phyloP scores from a whole-genome alignment of 2,329 filamentous ascomycete genomes.

The Nemania bipapillata region DNA sequence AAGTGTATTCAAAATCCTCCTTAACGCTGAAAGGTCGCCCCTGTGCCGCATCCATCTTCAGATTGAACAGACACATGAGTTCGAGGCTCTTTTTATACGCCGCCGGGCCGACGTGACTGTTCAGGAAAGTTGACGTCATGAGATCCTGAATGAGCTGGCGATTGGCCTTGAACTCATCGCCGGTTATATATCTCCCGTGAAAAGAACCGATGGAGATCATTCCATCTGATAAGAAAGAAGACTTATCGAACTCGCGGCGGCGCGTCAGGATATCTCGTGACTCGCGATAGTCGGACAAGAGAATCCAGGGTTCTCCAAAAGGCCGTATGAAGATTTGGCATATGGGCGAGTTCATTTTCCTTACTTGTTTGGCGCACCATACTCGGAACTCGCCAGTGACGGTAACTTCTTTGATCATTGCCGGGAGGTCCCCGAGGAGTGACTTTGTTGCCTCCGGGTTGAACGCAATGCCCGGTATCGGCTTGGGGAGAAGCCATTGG shows the following conservation, averaged over 20 bases:
- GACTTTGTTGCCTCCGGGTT: neutral
- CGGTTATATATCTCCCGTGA: slow-evolving; percentile 50
- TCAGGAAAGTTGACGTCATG: slow-evolving; percentile 53
- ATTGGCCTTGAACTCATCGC: slow-evolving; percentile 42
- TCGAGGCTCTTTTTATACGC: slow-evolving; percentile 45
- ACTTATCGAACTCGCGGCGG: slow-evolving; percentile 51
- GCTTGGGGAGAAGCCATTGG: neutral
- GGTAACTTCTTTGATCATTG: slow-evolving; percentile 7
- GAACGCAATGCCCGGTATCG: slow-evolving; percentile 37
- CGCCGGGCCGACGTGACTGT: slow-evolving; percentile 49
- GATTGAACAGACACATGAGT: slow-evolving; percentile 45
- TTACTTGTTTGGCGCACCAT: slow-evolving; percentile 25
- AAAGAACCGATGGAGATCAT: slow-evolving; percentile 41
- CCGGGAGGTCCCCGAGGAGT: slow-evolving; percentile 31
- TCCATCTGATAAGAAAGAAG: slow-evolving; percentile 39
- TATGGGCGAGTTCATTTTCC: slow-evolving; percentile 42
- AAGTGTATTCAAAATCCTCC: neutral
- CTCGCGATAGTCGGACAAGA: slow-evolving; percentile 52
- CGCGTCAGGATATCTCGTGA: slow-evolving; percentile 52
- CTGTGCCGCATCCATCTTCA: slow-evolving; percentile 45
- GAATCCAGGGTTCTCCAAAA: slow-evolving; percentile 48
- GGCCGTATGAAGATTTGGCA: slow-evolving; percentile 53
- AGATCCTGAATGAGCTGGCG: slow-evolving; percentile 51
- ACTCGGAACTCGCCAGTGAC: slow-evolving; percentile 12
- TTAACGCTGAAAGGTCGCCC: slow-evolving; percentile 41